phyloP scores from a whole-genome alignment of 768 basidiomycete species.

The Dentipellis sp. region DNA sequence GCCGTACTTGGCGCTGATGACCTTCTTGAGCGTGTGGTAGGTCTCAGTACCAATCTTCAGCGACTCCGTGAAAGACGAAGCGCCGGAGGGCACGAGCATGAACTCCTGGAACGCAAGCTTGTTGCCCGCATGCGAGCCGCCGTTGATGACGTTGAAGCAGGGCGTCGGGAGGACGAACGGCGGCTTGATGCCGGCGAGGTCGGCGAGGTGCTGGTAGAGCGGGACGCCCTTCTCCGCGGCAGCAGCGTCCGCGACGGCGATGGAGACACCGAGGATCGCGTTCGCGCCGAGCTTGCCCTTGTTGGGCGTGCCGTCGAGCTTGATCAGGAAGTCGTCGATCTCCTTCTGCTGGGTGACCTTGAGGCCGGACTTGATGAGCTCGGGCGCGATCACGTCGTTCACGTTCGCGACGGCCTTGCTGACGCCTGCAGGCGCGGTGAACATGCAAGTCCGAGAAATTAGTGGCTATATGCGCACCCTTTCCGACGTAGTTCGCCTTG shows the following conservation, averaged over 20 bases:
- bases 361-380: slow-evolving; percentile 75
- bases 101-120: slow-evolving; percentile 99
- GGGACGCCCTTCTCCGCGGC: slow-evolving; percentile 94
- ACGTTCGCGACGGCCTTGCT: slow-evolving; percentile 90
- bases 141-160: slow-evolving; percentile 99
- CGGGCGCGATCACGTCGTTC: slow-evolving; percentile 85
- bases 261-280: slow-evolving; percentile 97
- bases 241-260: slow-evolving; percentile 88
- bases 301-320: slow-evolving; percentile 94
- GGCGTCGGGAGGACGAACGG: slow-evolving; percentile 90
- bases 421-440: slow-evolving; percentile 51
- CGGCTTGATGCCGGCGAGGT: slow-evolving; percentile 89
- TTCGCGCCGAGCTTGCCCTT: slow-evolving; percentile 99
- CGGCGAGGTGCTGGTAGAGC: slow-evolving; percentile 93
- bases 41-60: slow-evolving; percentile 99
- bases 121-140: slow-evolving; percentile 99
- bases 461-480: slow-evolving; percentile 47
- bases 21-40: slow-evolving; percentile 97
- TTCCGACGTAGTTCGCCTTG: slow-evolving; percentile 89
- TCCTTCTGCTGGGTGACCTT: slow-evolving; percentile 88
- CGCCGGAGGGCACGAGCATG: slow-evolving; percentile 97
- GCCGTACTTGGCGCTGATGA: slow-evolving; percentile 98
- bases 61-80: slow-evolving; percentile 86
- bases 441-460: background rate
- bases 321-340: slow-evolving; percentile 96